A percentile compares a stretch with the other conserved stretches of the same genome.
Evolutionary conservation across 139 green algal species (phyloP).

Genomic region (Zygnema circumcarinatum): DNA sequence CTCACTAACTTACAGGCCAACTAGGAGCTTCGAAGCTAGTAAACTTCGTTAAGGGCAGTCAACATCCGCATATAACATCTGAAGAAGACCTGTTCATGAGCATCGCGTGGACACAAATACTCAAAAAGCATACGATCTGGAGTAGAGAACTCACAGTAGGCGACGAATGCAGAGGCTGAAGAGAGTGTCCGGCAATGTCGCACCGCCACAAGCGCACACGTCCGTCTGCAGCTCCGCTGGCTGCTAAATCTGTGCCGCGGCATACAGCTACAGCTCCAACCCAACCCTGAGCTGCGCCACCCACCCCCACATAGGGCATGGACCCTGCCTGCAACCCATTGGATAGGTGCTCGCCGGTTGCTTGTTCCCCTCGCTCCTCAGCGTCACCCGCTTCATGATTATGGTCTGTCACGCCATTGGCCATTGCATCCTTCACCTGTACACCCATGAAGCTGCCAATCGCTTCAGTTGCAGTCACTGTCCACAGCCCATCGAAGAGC

Average conservation of each 20-base stretch:
- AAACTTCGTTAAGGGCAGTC: too few relatives aligned
- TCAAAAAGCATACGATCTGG: too few relatives aligned
- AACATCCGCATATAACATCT: too few relatives aligned
- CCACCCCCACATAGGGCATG: background rate
- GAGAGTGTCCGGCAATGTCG: constrained; percentile 10
- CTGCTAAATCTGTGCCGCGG: constrained; percentile 78
- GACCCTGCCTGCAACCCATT: background rate
- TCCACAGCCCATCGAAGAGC: too few relatives aligned
- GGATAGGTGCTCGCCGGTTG: background rate
- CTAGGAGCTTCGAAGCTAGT: too few relatives aligned
- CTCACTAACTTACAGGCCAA: too few relatives aligned
- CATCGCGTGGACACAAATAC: too few relatives aligned
- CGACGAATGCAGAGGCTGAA: constrained; percentile 70
- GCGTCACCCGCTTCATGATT: background rate
- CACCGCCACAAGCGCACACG: constrained; percentile 84
- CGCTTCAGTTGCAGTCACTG: too few relatives aligned
- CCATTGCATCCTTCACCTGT: background rate
- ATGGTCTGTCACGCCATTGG: background rate
- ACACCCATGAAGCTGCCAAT: too few relatives aligned
- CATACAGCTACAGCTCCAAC: constrained; percentile 79
- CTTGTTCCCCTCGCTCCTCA: background rate
- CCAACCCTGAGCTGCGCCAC: constrained; percentile 68
- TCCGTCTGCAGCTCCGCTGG: constrained; percentile 87
- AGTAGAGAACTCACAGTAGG: too few relatives aligned
- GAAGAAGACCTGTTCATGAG: too few relatives aligned